These are phyloP conservation scores for Oenanthe javanica DNA, from an alignment of 140 eudicot genomes.

Conservation along the genomic window DNA sequence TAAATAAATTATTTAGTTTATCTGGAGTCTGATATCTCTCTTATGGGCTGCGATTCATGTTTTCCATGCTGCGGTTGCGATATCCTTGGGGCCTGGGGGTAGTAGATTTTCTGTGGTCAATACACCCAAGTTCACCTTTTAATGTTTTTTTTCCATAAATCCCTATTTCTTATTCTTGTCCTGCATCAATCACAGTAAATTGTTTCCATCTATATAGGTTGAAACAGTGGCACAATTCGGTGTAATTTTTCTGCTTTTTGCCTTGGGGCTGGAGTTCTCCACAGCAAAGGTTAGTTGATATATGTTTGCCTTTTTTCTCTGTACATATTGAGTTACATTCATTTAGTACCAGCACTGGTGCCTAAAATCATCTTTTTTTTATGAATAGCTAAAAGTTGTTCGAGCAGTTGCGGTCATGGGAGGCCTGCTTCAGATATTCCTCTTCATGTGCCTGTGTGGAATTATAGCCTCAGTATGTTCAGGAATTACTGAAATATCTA, in stretches of 20 bases:
- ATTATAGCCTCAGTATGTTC: constrained; percentile 76
- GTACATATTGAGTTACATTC: not conserved
- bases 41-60: not conserved
- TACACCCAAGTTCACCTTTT: not conserved
- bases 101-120: not conserved
- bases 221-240: constrained; percentile 99
- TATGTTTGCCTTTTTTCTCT: not conserved
- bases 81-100: not conserved
- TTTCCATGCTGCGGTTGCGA: not conserved
- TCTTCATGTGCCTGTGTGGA: constrained; percentile 91
- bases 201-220: constrained; percentile 44
- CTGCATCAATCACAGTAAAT: not conserved
- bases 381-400: constrained; percentile 77
- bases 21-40: not conserved
- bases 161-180: not conserved
- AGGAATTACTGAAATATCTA: not conserved
- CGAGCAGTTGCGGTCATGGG: constrained; percentile 96
- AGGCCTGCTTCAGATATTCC: constrained; percentile 79
- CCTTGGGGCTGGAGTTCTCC: constrained; percentile 94
- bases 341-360: constrained; percentile 1
- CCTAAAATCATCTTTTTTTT: not conserved
- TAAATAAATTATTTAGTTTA: not conserved
- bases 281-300: constrained; percentile 56
- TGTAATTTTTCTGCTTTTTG: constrained; percentile 95
- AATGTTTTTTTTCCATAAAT: not conserved